A percentile compares a stretch with the other conserved stretches of the same genome.
phyloP scores from a whole-genome alignment of 257 asterid genomes.

The Verbena officinalis region DNA sequence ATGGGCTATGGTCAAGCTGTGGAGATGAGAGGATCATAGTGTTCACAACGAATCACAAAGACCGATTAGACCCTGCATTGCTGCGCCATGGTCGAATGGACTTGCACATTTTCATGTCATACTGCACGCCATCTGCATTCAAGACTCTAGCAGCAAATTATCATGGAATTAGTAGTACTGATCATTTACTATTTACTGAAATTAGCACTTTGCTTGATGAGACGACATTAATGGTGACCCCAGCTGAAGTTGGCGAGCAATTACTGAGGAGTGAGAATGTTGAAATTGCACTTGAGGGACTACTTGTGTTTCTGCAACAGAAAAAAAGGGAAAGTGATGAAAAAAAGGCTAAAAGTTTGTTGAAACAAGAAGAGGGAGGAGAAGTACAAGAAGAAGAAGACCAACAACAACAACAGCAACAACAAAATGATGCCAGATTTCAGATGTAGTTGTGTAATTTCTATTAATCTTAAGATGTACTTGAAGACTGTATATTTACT shows the following conservation, averaged over 20 bases:
- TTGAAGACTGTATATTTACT: neutral
- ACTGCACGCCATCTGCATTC: slow-evolving; percentile 43
- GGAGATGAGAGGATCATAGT: slow-evolving; percentile 53
- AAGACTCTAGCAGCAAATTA: slow-evolving; percentile 36
- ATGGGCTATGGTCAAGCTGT: slow-evolving; percentile 58
- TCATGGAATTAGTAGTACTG: slow-evolving; percentile 30
- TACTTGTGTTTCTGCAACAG: slow-evolving; percentile 28
- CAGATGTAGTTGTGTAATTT: neutral
- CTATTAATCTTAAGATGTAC: neutral
- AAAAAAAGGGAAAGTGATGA: slow-evolving; percentile 34
- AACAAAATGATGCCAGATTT: neutral
- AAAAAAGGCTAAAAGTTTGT: slow-evolving; percentile 9
- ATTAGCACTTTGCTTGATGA: slow-evolving; percentile 29
- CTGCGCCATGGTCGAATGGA: slow-evolving; percentile 54
- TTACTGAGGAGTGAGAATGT: slow-evolving; percentile 38
- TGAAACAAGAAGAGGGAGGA: too few species aligned
- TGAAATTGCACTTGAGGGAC: slow-evolving; percentile 28
- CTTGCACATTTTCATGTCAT: slow-evolving; percentile 48
- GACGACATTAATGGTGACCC: slow-evolving; percentile 35
- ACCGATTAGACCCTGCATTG: slow-evolving; percentile 38
- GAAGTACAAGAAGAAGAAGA: slow-evolving; percentile 18
- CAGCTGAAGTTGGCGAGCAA: slow-evolving; percentile 50
- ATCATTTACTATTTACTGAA: slow-evolving; percentile 19
- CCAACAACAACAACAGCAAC: too few species aligned
- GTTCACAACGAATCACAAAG: slow-evolving; percentile 47